Conservation (phyloP, 257 asterid genomes). For the Leonotis leonurus region DNA sequence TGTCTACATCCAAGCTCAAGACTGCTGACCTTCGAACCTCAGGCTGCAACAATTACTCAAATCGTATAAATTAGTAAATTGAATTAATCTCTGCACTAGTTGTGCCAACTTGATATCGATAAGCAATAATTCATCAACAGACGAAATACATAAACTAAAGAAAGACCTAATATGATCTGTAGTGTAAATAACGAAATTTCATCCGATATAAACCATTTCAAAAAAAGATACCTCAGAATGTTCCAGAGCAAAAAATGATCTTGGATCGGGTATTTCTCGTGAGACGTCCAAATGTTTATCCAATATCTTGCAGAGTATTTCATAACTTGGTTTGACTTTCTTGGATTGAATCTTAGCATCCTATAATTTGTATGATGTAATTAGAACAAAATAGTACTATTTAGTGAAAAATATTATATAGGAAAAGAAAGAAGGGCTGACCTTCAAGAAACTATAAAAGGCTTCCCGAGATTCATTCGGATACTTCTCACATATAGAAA, state of each 20-base stretch:
- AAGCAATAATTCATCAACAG: constrained; percentile 3
- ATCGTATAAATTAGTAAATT: neutral
- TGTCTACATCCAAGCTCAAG: constrained; percentile 44
- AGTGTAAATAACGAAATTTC: neutral
- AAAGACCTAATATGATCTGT: neutral
- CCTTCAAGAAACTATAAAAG: constrained; percentile 56
- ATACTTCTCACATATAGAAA: constrained; percentile 51
- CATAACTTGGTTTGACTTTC: constrained; percentile 48
- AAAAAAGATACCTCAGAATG: constrained; percentile 66
- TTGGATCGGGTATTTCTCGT: constrained; percentile 45
- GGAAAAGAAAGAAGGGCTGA: constrained; percentile 10
- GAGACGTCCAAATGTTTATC: constrained; percentile 48
- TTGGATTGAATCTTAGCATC: constrained; percentile 39
- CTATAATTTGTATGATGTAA: constrained; percentile 18
- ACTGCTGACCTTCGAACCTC: constrained; percentile 66
- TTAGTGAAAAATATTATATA: neutral
- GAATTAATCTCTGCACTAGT: neutral
- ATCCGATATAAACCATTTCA: neutral
- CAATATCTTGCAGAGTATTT: constrained; percentile 50
- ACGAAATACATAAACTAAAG: neutral
- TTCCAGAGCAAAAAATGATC: constrained; percentile 60
- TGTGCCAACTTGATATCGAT: neutral
- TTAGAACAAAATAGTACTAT: neutral
- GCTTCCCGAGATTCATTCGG: constrained; percentile 65
- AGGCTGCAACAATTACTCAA: constrained; percentile 38